Evolutionary conservation across 140 eudicot species (phyloP).

Genomic region (Anethum foeniculum): DNA sequence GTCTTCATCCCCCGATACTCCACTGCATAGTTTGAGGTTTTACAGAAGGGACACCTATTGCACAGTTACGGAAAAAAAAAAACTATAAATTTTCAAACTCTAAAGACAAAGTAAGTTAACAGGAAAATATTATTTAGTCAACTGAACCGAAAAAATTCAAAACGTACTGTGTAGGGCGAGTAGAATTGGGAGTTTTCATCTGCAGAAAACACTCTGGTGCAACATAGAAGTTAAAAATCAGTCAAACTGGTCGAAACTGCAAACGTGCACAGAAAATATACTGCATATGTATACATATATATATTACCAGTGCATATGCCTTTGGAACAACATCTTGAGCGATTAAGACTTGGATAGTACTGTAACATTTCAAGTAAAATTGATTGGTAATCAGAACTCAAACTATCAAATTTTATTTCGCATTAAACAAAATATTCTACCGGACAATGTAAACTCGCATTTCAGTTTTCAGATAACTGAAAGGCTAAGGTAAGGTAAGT

Average conservation of each 20-base stretch:
- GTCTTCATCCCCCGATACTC: constrained; percentile 92
- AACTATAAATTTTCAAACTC: background rate
- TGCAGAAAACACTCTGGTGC: constrained; percentile 85
- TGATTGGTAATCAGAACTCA: background rate
- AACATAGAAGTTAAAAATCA: constrained; percentile 7
- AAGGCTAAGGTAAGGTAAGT: background rate
- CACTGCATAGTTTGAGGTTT: constrained; percentile 89
- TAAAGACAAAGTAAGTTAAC: background rate
- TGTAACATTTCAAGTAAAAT: constrained; percentile 21
- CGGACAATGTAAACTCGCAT: background rate
- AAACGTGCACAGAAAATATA: background rate
- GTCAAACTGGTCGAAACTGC: background rate
- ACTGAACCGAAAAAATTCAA: background rate
- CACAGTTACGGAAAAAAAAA: constrained; percentile 30
- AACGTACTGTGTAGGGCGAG: constrained; percentile 98
- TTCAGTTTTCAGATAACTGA: background rate
- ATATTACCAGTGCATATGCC: constrained; percentile 91
- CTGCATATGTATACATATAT: background rate
- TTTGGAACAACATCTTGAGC: constrained; percentile 92
- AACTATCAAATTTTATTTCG: background rate
- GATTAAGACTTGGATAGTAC: constrained; percentile 95
- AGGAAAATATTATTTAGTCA: constrained; percentile 8
- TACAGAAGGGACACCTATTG: constrained; percentile 89
- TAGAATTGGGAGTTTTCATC: constrained; percentile 98
- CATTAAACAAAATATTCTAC: background rate